These are phyloP conservation scores for Cucurbita ficifolia DNA, from an alignment of 306 rosid genomes.

Conservation along the genomic window DNA sequence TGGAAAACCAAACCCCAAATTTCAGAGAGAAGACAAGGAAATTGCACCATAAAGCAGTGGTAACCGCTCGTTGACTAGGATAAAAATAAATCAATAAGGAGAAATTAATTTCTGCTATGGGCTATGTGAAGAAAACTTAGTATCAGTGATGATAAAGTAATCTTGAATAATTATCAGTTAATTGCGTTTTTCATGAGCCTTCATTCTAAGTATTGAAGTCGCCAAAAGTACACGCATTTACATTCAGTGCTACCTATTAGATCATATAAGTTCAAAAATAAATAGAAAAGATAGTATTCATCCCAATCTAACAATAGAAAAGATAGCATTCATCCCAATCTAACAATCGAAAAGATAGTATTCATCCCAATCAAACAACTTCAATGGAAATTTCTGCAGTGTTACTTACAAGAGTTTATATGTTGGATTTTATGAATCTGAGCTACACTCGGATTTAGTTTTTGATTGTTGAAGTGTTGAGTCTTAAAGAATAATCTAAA, in stretches of 20 bases:
- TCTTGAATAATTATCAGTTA: background rate
- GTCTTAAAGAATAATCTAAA: background rate
- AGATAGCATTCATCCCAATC: too few species aligned
- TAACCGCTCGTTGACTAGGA: constrained; percentile 83
- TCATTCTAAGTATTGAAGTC: background rate
- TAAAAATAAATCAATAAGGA: background rate
- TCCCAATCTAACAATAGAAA: background rate
- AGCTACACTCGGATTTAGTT: background rate
- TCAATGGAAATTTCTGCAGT: background rate
- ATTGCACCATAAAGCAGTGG: constrained; percentile 95
- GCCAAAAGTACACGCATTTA: background rate
- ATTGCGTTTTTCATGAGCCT: background rate
- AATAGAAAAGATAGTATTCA: background rate
- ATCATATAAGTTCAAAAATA: background rate
- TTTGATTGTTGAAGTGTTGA: background rate
- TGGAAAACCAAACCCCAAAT: constrained; percentile 67
- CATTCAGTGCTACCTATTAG: background rate
- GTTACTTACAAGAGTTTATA: background rate
- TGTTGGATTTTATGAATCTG: background rate
- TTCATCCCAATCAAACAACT: background rate
- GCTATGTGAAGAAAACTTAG: background rate
- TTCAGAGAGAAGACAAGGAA: constrained; percentile 97
- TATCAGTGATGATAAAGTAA: background rate
- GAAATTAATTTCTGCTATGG: background rate
- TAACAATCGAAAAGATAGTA: background rate